Conservation (phyloP, 2,329 filamentous ascomycete species). For the Fusarium kyushuense region DNA sequence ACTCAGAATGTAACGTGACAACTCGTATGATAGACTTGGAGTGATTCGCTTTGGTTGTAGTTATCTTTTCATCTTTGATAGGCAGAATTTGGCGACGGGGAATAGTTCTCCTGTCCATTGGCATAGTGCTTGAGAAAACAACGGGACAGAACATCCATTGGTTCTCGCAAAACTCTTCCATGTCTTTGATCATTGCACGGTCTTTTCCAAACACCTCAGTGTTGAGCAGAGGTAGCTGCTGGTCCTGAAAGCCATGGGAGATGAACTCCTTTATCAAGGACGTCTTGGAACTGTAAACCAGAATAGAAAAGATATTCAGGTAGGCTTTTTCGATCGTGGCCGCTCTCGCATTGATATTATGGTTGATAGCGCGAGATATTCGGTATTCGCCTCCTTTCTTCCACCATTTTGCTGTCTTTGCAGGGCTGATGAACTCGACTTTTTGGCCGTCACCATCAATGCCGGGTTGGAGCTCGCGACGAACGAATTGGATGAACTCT, state of each 20-base stretch:
- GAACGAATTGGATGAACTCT: slow-evolving; percentile 12
- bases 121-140: background rate
- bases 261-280: slow-evolving; percentile 11
- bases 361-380: background rate
- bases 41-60: background rate
- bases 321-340: slow-evolving; percentile 16
- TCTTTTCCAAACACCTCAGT: background rate
- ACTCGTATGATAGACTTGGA: background rate
- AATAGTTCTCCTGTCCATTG: background rate
- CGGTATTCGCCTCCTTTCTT: background rate
- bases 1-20: slow-evolving; percentile 10
- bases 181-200: background rate
- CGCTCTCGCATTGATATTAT: background rate
- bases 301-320: slow-evolving; percentile 31
- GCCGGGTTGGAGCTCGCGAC: background rate
- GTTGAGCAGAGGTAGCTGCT: slow-evolving; percentile 15
- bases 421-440: background rate
- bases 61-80: background rate
- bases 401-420: slow-evolving; percentile 6
- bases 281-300: slow-evolving; percentile 12
- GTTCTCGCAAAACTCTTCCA: background rate
- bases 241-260: background rate
- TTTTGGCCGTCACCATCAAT: background rate
- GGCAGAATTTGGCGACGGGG: slow-evolving; percentile 23
- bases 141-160: slow-evolving; percentile 36